These are phyloP conservation scores for Kazachstania kunashirensis DNA, from an alignment of 805 yeast species.

Conservation along the genomic window DNA sequence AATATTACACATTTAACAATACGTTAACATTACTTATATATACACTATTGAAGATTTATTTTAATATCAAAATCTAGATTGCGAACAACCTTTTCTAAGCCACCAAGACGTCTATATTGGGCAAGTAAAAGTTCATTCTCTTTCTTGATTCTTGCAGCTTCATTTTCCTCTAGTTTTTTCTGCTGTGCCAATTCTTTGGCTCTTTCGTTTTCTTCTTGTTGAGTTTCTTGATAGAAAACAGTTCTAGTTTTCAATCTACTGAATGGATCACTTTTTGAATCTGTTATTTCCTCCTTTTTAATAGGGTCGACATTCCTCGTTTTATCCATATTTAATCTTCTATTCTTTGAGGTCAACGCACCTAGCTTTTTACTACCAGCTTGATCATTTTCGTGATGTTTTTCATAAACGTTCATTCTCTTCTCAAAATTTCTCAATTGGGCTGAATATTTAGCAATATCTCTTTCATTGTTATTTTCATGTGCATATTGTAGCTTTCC, in stretches of 20 bases:
- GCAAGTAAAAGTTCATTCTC: constrained; percentile 40
- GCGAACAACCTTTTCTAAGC: constrained; percentile 42
- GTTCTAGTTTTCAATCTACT: constrained; percentile 83
- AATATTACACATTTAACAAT: too few relatives aligned
- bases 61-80: constrained; percentile 35
- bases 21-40: too few relatives aligned
- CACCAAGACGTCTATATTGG: constrained; percentile 49
- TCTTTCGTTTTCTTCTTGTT: constrained; percentile 48
- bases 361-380: constrained; percentile 43
- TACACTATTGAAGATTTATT: constrained; percentile 27
- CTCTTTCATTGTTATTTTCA: constrained; percentile 42
- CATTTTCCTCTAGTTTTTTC: constrained; percentile 32
- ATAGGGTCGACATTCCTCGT: constrained; percentile 73
- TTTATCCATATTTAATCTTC: constrained; percentile 66
- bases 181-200: constrained; percentile 46
- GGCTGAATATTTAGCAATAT: constrained; percentile 38
- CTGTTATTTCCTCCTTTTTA: constrained; percentile 35
- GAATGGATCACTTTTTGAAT: constrained; percentile 66
- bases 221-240: constrained; percentile 53
- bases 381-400: constrained; percentile 33
- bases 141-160: constrained; percentile 36
- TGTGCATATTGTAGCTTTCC: constrained; percentile 69
- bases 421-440: constrained; percentile 37
- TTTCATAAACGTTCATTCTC: constrained; percentile 30
- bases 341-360: constrained; percentile 74